Evolutionary conservation across 441 rosid species (phyloP).

Genomic region (Populus hybrid): DNA sequence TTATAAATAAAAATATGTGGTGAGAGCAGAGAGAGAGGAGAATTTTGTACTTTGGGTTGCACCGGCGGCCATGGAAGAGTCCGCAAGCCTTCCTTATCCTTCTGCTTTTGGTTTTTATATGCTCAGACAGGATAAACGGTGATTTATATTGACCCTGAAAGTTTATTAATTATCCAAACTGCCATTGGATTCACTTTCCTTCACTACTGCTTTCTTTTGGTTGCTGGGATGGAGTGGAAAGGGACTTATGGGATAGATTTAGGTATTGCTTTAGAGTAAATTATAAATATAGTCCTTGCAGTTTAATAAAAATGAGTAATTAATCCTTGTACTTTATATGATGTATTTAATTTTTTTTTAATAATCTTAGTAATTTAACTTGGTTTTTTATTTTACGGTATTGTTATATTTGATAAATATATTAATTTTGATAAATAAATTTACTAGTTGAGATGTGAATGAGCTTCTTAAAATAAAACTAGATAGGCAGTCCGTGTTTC

Average conservation of each 20-base stretch:
- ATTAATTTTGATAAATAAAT: too few species aligned
- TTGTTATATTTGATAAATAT: too few species aligned
- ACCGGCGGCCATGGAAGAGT: neutral
- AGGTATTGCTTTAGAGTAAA: neutral
- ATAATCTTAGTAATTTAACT: too few species aligned
- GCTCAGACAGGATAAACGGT: neutral
- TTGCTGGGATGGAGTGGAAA: neutral
- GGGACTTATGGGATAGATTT: neutral
- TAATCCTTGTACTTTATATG: neutral
- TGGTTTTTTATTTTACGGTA: neutral
- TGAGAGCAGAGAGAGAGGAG: neutral
- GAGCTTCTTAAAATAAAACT: too few species aligned
- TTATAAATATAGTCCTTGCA: neutral
- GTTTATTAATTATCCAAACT: neutral
- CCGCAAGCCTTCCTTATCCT: neutral
- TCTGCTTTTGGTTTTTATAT: neutral
- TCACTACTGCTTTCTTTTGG: neutral
- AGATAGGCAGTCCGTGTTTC: accelerated
- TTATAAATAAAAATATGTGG: neutral
- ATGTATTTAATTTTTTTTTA: too few species aligned
- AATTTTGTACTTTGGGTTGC: slow-evolving; percentile 13
- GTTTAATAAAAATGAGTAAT: too few species aligned
- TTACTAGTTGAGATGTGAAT: neutral
- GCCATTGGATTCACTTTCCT: neutral
- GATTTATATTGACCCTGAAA: neutral